A percentile compares a stretch with the other conserved stretches of the same genome.
These are phyloP conservation scores for Leishmania lainsoni DNA, from an alignment of 208 protist species.

Conservation along the genomic window DNA sequence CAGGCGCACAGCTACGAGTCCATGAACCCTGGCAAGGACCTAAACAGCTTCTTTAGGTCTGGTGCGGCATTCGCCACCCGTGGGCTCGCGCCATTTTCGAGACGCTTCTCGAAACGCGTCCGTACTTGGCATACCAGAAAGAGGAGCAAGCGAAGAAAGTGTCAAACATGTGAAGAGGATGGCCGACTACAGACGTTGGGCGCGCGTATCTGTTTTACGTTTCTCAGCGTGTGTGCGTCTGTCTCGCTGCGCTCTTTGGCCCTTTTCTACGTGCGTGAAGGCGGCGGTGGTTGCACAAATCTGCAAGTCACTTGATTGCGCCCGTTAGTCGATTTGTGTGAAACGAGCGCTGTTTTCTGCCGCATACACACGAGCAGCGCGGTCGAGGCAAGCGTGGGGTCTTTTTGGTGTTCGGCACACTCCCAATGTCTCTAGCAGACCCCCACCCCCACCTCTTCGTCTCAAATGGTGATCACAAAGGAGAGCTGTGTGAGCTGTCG, in stretches of 20 bases:
- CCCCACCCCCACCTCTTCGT: neutral
- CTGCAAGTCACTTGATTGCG: neutral
- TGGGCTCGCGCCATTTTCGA: conserved; percentile 80
- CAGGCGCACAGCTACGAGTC: conserved; percentile 90
- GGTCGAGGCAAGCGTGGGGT: neutral
- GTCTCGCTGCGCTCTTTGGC: neutral
- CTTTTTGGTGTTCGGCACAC: neutral
- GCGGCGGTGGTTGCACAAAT: neutral
- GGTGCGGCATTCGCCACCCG: conserved; percentile 74
- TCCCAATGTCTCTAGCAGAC: neutral
- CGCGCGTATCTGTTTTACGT: neutral
- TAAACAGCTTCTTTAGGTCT: conserved; percentile 78
- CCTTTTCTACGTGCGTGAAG: neutral
- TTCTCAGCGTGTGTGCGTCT: neutral
- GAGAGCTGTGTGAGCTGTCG: neutral
- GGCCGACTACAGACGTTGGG: neutral
- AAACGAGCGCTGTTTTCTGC: neutral
- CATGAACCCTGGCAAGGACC: conserved; percentile 62
- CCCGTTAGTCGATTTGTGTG: neutral
- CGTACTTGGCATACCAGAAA: conserved; percentile 18
- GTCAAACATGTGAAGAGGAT: conserved; percentile 4
- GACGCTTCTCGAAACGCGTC: conserved; percentile 49
- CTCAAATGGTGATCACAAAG: neutral
- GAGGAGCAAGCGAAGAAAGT: conserved; percentile 6
- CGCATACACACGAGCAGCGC: neutral